Evolutionary conservation across 768 basidiomycete species (phyloP).

Genomic region (Polyporus arcularius): DNA sequence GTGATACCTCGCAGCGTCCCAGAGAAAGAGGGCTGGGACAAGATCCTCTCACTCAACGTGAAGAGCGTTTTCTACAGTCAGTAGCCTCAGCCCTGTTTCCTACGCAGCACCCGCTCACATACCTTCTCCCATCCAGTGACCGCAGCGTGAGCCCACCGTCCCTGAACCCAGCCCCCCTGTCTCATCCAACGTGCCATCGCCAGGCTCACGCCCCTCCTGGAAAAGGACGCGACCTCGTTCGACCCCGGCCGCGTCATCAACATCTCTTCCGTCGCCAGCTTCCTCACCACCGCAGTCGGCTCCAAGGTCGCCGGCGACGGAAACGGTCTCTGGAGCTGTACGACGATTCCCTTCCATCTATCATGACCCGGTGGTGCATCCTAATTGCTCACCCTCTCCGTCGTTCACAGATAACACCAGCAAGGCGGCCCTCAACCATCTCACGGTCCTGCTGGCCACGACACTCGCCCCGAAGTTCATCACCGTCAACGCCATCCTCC

Average conservation of each 20-base stretch:
- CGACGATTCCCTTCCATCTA: conserved; percentile 30
- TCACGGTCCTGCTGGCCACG: conserved; percentile 70
- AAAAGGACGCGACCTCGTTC: conserved; percentile 58
- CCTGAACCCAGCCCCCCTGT: too few relatives aligned
- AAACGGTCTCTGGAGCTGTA: conserved; percentile 79
- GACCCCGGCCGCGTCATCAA: conserved; percentile 83
- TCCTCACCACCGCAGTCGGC: conserved; percentile 53
- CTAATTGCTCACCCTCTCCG: too few relatives aligned
- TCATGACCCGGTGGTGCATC: too few relatives aligned
- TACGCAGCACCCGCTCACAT: background rate
- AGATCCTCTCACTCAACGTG: conserved; percentile 79
- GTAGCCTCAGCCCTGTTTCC: conserved; percentile 19
- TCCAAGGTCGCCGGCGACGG: conserved; percentile 50
- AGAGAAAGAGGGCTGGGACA: conserved; percentile 86
- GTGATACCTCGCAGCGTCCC: conserved; percentile 46
- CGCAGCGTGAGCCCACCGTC: conserved; percentile 38
- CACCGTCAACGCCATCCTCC: conserved; percentile 83
- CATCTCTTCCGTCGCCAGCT: conserved; percentile 70
- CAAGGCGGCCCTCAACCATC: conserved; percentile 87
- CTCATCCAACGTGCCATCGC: too few relatives aligned
- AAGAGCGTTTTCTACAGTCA: conserved; percentile 82
- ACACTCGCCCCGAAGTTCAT: conserved; percentile 61
- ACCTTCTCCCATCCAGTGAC: conserved; percentile 45
- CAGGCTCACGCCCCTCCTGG: conserved; percentile 60
- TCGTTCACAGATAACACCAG: conserved; percentile 64